Percentiles rank a stretch among this genome's conserved stretches.
phyloP scores from a whole-genome alignment of 1,284 basidiomycete genomes.

The Leccinum subrobustum region DNA sequence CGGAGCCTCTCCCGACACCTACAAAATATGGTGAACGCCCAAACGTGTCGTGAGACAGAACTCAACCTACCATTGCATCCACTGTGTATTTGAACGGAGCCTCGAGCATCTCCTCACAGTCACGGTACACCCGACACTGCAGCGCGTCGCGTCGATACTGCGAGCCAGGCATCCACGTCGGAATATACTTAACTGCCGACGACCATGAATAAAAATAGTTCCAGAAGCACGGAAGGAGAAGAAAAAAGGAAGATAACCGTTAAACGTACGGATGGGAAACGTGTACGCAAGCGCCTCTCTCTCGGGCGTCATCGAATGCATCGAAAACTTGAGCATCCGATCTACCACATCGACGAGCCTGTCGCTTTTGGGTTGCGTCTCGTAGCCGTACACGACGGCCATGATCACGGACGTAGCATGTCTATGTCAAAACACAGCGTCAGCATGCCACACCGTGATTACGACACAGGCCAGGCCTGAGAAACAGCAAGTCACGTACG shows the following conservation, averaged over 20 bases:
- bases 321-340: conserved; percentile 3
- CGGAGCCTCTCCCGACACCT: conserved; percentile 2
- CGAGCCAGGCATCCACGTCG: conserved; percentile 9
- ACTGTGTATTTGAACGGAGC: conserved; percentile 5
- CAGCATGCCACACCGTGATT: not conserved
- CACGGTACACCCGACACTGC: conserved; percentile 4
- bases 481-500: not conserved
- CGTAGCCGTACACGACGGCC: conserved; percentile 1
- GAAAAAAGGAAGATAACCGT: not conserved
- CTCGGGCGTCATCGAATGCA: conserved; percentile 6
- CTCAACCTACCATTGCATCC: not conserved
- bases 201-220: not conserved
- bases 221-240: not conserved
- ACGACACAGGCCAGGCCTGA: not conserved
- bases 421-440: not conserved
- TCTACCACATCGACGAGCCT: conserved; percentile 2
- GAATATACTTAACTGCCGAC: conserved; percentile 8
- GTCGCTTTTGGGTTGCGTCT: not conserved
- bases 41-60: not conserved
- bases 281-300: conserved; percentile 4
- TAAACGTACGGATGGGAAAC: conserved; percentile 2
- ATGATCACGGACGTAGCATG: conserved; percentile 7
- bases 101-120: conserved; percentile 7
- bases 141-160: conserved; percentile 3
- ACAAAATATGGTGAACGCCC: not conserved